Evolutionary conservation across 2,329 filamentous ascomycete genomes (phyloP).

Genomic region (Nannizziopsis arthrosporioides): DNA sequence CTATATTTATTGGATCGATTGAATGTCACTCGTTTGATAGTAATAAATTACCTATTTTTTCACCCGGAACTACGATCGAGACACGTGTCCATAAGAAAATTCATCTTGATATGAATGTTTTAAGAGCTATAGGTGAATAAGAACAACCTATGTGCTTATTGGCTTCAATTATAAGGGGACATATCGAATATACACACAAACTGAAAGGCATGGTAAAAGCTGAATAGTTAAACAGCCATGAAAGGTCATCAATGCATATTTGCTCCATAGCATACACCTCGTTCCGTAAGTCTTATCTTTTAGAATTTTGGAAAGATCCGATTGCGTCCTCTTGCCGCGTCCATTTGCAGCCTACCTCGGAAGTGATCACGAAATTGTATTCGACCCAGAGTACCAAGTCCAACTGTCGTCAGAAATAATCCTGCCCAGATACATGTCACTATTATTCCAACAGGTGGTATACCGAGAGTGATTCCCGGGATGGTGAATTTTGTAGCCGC

Average conservation of each 20-base stretch:
- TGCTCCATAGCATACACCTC: not conserved
- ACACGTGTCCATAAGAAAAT: no score
- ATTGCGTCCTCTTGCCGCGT: not conserved
- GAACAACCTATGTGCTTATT: no score
- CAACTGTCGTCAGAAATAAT: conserved; percentile 24
- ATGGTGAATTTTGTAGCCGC: conserved; percentile 22
- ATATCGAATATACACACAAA: no score
- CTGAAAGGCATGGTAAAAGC: no score
- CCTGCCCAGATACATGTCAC: conserved; percentile 25
- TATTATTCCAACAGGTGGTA: conserved; percentile 25
- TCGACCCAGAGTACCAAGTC: conserved; percentile 24
- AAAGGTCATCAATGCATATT: not conserved
- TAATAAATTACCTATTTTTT: no score
- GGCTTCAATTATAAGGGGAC: no score
- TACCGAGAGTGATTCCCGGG: conserved; percentile 24
- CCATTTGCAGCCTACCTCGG: conserved; percentile 2
- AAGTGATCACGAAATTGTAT: conserved; percentile 25
- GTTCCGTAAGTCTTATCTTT: not conserved
- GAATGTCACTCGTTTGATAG: no score
- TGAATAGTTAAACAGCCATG: no score
- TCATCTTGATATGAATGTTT: no score
- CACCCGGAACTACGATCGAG: no score
- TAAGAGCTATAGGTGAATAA: no score
- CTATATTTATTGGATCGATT: no score
- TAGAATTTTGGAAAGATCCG: not conserved